phyloP scores from a whole-genome alignment of 257 asterid genomes.

The Ligustrum vulgare region DNA sequence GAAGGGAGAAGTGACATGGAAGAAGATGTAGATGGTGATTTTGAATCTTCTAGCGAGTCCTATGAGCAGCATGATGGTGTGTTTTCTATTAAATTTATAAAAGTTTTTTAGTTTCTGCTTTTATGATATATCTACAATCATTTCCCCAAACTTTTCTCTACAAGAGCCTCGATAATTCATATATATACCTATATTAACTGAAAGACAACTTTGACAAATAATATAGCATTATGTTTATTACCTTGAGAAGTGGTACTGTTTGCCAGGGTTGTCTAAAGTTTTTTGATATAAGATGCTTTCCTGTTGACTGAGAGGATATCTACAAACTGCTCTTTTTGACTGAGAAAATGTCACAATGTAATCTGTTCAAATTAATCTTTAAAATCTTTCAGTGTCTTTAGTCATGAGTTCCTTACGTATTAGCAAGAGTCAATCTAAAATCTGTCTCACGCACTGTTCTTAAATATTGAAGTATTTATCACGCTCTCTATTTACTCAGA shows the following conservation, averaged over 20 bases:
- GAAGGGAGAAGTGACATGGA: constrained; percentile 63
- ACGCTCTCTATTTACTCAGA: not conserved
- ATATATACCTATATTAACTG: not conserved
- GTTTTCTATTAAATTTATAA: constrained; percentile 21
- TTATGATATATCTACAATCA: not conserved
- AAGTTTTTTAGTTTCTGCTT: not conserved
- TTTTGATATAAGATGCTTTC: not conserved
- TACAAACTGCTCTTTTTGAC: not conserved
- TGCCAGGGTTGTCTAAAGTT: not conserved
- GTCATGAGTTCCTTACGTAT: too few relatives aligned
- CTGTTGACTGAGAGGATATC: not conserved
- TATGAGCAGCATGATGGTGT: constrained; percentile 42
- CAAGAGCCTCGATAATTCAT: not conserved
- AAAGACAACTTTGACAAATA: not conserved
- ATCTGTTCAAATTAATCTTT: not conserved
- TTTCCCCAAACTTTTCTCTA: not conserved
- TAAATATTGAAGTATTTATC: not conserved
- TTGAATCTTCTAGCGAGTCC: constrained; percentile 35
- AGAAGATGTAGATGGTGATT: constrained; percentile 41
- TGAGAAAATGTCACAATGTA: not conserved
- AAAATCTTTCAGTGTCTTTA: not conserved
- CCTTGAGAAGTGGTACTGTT: not conserved
- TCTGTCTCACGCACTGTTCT: not conserved
- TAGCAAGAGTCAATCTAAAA: not conserved
- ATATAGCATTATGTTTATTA: not conserved